A percentile compares a stretch with the other conserved stretches of the same genome.
Conservation (phyloP, 108 stramenopile genomes). For the Nannochloropsis gaditana region DNA sequence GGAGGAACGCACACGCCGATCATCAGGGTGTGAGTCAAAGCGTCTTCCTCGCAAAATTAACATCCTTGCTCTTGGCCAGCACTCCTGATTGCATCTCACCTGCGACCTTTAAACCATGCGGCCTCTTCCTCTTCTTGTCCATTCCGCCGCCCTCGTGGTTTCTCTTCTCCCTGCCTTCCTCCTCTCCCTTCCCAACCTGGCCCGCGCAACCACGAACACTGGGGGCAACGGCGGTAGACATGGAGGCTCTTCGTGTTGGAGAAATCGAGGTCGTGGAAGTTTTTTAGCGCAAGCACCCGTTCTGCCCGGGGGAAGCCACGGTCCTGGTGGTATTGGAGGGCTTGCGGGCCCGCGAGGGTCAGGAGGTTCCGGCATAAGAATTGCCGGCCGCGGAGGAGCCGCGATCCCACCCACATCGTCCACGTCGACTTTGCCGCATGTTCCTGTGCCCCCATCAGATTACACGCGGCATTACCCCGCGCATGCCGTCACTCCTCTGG, state of each 20-base stretch:
- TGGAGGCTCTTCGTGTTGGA: background rate
- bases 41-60: too few species aligned
- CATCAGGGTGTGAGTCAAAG: too few species aligned
- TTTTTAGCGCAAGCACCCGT: background rate
- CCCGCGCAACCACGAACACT: background rate
- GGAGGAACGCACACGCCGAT: too few species aligned
- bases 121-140: background rate
- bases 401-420: background rate
- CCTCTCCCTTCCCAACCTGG: background rate
- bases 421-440: background rate
- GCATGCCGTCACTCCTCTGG: conserved; percentile 9
- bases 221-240: background rate
- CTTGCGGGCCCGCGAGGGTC: background rate
- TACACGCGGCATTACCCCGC: conserved; percentile 14
- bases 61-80: background rate
- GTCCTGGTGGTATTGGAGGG: background rate
- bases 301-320: background rate
- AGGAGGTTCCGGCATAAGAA: background rate
- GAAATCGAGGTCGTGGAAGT: background rate
- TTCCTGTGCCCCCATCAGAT: background rate
- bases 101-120: background rate
- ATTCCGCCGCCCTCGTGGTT: background rate
- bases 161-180: background rate
- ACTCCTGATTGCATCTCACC: background rate
- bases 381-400: background rate